phyloP scores from a whole-genome alignment of 495 filamentous ascomycete genomes.

The Xylaria nigripes region DNA sequence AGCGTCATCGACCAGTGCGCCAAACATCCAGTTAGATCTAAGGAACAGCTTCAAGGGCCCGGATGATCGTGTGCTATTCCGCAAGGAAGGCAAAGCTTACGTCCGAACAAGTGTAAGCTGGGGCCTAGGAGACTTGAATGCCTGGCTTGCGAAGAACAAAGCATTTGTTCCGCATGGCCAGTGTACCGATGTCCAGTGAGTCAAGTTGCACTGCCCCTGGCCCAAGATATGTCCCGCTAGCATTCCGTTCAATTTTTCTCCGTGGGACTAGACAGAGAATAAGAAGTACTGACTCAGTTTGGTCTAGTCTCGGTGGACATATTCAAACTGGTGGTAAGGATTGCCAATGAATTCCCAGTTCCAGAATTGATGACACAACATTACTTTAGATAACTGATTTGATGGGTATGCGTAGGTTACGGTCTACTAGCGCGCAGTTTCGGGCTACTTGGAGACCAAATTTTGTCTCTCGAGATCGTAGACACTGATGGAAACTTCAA shows the following conservation, averaged over 20 bases:
- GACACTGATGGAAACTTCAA: slow-evolving; percentile 31
- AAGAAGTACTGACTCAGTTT: background rate
- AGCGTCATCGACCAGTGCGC: slow-evolving; percentile 29
- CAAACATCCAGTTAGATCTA: slow-evolving; percentile 33
- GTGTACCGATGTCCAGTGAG: slow-evolving; percentile 30
- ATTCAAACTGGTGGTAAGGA: slow-evolving; percentile 31
- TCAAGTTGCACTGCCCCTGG: background rate
- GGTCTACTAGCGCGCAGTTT: slow-evolving; percentile 35
- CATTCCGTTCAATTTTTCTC: background rate
- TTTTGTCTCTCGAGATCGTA: slow-evolving; percentile 30
- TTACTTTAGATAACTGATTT: slow-evolving; percentile 1
- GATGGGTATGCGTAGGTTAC: slow-evolving; percentile 21
- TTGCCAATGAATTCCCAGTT: background rate
- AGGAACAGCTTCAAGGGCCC: slow-evolving; percentile 24
- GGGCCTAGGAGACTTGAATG: slow-evolving; percentile 31
- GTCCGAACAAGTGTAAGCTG: slow-evolving; percentile 33
- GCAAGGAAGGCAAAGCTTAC: slow-evolving; percentile 26
- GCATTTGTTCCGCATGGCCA: slow-evolving; percentile 38
- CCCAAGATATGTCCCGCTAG: background rate
- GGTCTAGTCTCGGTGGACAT: slow-evolving; percentile 30
- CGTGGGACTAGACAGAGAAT: background rate
- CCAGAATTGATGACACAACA: background rate
- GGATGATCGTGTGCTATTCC: slow-evolving; percentile 20
- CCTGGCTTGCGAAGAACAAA: slow-evolving; percentile 25
- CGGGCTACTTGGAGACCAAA: slow-evolving; percentile 36